Conservation (phyloP, 139 green algal species). For the Chlorella sp. region DNA sequence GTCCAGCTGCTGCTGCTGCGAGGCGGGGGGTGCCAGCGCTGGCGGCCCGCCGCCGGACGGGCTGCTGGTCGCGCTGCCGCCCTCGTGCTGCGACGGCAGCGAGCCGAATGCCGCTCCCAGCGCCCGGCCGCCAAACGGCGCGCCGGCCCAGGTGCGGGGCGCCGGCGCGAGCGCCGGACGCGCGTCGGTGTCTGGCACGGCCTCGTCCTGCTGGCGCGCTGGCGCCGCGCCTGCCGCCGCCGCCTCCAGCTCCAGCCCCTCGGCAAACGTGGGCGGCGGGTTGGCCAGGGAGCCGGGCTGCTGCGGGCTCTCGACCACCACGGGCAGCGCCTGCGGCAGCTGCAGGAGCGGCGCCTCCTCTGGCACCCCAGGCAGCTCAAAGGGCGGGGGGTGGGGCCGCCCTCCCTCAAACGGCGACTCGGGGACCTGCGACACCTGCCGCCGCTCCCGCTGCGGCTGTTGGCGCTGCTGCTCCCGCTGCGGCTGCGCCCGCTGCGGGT, state of each 20-base stretch:
- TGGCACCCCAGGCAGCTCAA: not conserved
- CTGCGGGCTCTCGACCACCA: not conserved
- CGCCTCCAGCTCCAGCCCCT: not conserved
- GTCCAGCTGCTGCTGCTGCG: too few species aligned
- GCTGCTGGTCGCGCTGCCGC: too few species aligned
- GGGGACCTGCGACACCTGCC: not conserved
- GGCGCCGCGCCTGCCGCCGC: not conserved
- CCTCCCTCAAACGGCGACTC: not conserved
- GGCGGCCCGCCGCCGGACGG: too few species aligned
- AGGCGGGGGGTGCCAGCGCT: too few species aligned
- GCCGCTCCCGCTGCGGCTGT: not conserved
- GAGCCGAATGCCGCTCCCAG: too few species aligned
- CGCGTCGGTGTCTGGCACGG: conserved; percentile 2
- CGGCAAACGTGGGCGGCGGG: not conserved
- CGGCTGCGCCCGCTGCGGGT: not conserved
- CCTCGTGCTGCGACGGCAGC: too few species aligned
- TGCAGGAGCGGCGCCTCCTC: conserved; percentile 2
- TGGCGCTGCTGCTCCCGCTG: conserved; percentile 7
- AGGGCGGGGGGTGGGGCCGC: too few species aligned
- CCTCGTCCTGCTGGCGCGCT: not conserved
- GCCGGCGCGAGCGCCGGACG: not conserved
- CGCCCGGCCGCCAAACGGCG: not conserved
- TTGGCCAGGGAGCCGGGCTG: not conserved
- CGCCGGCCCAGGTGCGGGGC: too few species aligned
- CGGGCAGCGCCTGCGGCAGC: not conserved